A percentile compares a stretch with the other conserved stretches of the same genome.
phyloP scores from a whole-genome alignment of 179 eudicot species.

The Corrigiola litoralis region DNA sequence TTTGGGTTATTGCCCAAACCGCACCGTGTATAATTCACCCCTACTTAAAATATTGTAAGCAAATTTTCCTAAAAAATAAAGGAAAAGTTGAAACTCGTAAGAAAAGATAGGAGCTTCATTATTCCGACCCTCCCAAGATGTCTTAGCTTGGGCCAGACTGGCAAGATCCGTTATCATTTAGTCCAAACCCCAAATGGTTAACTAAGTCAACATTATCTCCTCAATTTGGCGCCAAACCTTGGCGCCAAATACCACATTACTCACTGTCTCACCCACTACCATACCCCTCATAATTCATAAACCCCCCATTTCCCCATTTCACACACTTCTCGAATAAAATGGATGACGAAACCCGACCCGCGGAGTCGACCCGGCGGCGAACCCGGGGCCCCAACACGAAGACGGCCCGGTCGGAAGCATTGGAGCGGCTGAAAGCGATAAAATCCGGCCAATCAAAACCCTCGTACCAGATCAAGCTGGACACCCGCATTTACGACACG shows the following conservation, averaged over 20 bases:
- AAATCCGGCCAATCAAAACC: slow-evolving; percentile 49
- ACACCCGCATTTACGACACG: slow-evolving; percentile 77
- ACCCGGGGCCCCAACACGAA: slow-evolving; percentile 36
- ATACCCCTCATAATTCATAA: not conserved
- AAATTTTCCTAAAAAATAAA: no score
- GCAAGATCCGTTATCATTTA: no score
- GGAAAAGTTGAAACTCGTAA: no score
- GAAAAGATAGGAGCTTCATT: no score
- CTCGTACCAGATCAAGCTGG: slow-evolving; percentile 53
- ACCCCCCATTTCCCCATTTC: not conserved
- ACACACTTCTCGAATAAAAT: slow-evolving; percentile 11
- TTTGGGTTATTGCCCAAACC: no score
- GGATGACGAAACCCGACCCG: slow-evolving; percentile 49
- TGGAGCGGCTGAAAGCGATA: slow-evolving; percentile 58
- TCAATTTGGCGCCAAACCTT: no score
- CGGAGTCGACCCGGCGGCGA: slow-evolving; percentile 43
- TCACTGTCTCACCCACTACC: slow-evolving; percentile 18
- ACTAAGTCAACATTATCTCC: no score
- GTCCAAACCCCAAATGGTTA: no score
- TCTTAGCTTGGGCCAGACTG: no score
- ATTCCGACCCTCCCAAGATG: no score
- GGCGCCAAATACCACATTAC: slow-evolving; percentile 15
- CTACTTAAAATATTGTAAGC: no score
- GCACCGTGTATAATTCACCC: no score
- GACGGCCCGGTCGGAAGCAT: slow-evolving; percentile 51